A percentile compares a stretch with the other conserved stretches of the same genome.
Evolutionary conservation across 2,329 filamentous ascomycete species (phyloP).

Genomic region (Curvularia hawaiiensis): DNA sequence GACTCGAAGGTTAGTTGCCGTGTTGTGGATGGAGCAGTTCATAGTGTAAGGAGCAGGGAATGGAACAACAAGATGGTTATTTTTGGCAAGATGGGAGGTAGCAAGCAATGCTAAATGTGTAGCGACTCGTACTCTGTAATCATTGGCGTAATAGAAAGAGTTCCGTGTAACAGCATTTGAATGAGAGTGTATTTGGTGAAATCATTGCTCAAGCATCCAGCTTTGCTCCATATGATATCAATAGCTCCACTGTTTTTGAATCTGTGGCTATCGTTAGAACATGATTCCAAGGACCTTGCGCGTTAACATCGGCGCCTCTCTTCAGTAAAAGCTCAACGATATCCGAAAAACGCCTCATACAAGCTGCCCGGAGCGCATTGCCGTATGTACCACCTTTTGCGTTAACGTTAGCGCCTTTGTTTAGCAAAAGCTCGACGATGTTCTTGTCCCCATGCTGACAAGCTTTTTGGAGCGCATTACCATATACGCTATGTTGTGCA

Average conservation of each 20-base stretch:
- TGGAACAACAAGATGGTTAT: not conserved
- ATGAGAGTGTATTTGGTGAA: not conserved
- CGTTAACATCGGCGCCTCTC: too few relatives aligned
- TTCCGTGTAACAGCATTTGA: not conserved
- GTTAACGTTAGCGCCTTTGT: too few relatives aligned
- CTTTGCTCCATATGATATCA: not conserved
- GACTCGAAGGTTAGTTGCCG: not conserved
- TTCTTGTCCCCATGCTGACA: not conserved
- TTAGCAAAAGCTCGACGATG: not conserved
- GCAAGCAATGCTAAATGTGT: not conserved
- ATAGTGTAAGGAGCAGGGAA: not conserved
- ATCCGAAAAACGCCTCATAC: too few relatives aligned
- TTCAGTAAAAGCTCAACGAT: too few relatives aligned
- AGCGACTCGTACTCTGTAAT: not conserved
- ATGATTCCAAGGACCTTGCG: too few relatives aligned
- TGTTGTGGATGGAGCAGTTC: not conserved
- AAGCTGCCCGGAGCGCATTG: too few relatives aligned
- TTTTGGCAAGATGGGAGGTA: not conserved
- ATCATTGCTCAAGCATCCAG: too few relatives aligned
- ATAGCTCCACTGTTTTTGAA: not conserved
- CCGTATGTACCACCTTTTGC: too few relatives aligned
- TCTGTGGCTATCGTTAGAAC: not conserved
- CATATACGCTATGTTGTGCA: not conserved
- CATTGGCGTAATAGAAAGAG: not conserved
- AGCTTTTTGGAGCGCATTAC: slow-evolving; percentile 10